Conservation (phyloP, 345 rosid genomes). For the Populus simonii region DNA sequence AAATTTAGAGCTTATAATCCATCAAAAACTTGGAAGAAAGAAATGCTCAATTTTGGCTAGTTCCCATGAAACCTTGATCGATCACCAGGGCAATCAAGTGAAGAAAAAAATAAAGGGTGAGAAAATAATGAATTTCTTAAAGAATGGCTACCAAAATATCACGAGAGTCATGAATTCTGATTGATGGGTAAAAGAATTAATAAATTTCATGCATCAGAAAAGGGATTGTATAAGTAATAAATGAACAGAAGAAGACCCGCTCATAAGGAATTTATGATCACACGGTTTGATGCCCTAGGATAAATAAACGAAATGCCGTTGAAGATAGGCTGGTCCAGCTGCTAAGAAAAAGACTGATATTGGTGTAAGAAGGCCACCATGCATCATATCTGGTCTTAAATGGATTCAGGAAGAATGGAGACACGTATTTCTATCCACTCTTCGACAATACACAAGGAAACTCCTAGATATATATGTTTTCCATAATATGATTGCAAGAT, state of each 20-base stretch:
- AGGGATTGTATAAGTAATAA: constrained; percentile 21
- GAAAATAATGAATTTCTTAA: background rate
- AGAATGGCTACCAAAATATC: constrained; percentile 14
- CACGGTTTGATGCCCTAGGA: constrained; percentile 7
- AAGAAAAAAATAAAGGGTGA: background rate
- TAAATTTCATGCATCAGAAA: constrained; percentile 5
- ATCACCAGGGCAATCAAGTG: background rate
- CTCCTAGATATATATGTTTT: too few species aligned
- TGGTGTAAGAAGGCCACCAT: background rate
- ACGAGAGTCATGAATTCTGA: constrained; percentile 37
- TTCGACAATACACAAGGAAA: too few species aligned
- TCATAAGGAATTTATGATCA: constrained; percentile 26
- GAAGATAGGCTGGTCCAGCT: background rate
- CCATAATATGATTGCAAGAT: too few species aligned
- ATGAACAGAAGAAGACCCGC: constrained; percentile 9
- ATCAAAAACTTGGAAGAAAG: background rate
- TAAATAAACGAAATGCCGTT: background rate
- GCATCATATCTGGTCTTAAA: background rate
- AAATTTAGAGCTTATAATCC: too few species aligned
- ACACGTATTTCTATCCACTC: too few species aligned
- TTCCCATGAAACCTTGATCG: background rate
- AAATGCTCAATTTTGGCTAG: background rate
- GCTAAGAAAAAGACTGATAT: background rate
- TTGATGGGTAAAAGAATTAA: constrained; percentile 10
- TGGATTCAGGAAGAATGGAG: too few species aligned